These are phyloP conservation scores for Whalleya microplaca DNA, from an alignment of 2,329 filamentous ascomycete genomes.

Conservation along the genomic window DNA sequence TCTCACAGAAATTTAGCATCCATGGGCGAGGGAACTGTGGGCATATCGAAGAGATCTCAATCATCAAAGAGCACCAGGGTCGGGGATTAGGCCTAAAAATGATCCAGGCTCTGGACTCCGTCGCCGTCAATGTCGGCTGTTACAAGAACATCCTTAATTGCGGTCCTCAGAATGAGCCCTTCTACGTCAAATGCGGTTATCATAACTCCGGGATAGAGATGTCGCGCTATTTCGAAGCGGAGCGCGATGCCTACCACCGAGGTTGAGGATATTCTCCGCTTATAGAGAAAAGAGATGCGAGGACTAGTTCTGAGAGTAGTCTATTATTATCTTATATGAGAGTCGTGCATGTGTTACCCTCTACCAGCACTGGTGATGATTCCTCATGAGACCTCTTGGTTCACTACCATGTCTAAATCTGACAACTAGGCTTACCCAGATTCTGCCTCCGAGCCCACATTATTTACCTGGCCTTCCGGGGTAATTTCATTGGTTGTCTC, in stretches of 20 bases:
- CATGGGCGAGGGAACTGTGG: slow-evolving; percentile 71
- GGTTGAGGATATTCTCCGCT: slow-evolving; percentile 15
- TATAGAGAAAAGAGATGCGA: neutral
- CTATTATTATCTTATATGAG: no score
- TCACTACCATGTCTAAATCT: no score
- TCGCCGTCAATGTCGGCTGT: slow-evolving; percentile 74
- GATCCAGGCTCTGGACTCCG: slow-evolving; percentile 75
- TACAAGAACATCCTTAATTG: slow-evolving; percentile 85
- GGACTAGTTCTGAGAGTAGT: neutral
- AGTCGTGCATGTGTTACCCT: no score
- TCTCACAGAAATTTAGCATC: slow-evolving; percentile 49
- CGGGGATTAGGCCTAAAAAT: slow-evolving; percentile 78
- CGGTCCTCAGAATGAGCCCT: slow-evolving; percentile 75
- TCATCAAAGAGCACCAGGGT: slow-evolving; percentile 77
- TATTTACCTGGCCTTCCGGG: no score
- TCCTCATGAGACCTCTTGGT: no score
- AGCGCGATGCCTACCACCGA: slow-evolving; percentile 31
- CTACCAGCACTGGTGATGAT: no score
- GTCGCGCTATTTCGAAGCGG: slow-evolving; percentile 35
- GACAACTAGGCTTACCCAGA: no score
- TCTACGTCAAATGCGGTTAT: slow-evolving; percentile 59
- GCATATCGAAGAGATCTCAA: slow-evolving; percentile 85
- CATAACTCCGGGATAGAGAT: slow-evolving; percentile 37
- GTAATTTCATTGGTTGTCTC: no score
- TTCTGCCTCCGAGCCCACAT: no score